Conservation (phyloP, 2,329 filamentous ascomycete species). For the Pseudogymnoascus sp. region DNA sequence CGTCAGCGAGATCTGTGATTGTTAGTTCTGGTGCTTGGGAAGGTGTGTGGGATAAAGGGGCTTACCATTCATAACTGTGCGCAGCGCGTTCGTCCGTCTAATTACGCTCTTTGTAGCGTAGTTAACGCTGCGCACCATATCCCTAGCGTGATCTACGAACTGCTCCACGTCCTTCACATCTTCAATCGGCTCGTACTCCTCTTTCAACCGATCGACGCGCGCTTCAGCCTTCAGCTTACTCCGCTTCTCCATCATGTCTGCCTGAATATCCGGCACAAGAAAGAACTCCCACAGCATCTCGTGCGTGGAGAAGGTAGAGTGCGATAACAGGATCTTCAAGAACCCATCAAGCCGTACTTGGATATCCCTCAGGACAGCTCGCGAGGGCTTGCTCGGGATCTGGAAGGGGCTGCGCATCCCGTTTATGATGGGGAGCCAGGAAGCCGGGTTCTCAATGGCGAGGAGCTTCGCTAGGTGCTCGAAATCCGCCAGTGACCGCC, state of each 20-base stretch:
- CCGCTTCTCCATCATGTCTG: constrained; percentile 81
- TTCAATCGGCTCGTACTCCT: constrained; percentile 79
- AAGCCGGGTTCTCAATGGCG: constrained; percentile 83
- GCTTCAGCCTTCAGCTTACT: constrained; percentile 80
- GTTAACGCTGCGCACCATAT: constrained; percentile 80
- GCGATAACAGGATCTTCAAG: constrained; percentile 73
- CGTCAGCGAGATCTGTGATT: constrained; percentile 58
- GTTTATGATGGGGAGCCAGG: constrained; percentile 78
- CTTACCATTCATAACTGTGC: constrained; percentile 55
- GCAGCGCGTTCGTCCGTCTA: constrained; percentile 67
- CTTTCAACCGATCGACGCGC: constrained; percentile 72
- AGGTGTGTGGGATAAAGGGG: not conserved
- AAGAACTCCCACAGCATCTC: constrained; percentile 99
- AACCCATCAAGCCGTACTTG: constrained; percentile 84
- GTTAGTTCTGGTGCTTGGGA: constrained; percentile 19
- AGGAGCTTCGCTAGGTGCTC: constrained; percentile 81
- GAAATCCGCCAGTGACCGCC: constrained; percentile 80
- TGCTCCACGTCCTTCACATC: constrained; percentile 85
- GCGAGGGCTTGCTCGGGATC: constrained; percentile 83
- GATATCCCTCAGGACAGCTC: constrained; percentile 77
- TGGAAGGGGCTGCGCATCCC: constrained; percentile 83
- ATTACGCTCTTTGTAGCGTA: constrained; percentile 76
- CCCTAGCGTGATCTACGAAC: constrained; percentile 83
- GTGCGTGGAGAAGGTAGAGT: constrained; percentile 90
- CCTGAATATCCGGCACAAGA: constrained; percentile 85